phyloP scores from a whole-genome alignment of 2,329 filamentous ascomycete species.

The Diplodia seriata region DNA sequence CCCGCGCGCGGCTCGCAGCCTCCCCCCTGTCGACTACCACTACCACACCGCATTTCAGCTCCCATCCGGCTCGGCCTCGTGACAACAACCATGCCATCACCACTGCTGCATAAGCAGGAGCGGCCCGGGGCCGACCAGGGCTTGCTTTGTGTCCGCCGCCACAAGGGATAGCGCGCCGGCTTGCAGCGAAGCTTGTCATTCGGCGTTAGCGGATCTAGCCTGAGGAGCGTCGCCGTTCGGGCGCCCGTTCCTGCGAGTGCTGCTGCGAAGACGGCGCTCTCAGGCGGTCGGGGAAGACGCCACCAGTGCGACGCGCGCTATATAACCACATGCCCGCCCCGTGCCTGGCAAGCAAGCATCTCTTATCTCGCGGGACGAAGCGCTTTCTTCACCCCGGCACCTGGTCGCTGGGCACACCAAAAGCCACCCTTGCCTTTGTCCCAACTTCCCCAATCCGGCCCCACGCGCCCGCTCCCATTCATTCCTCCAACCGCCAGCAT shows the following conservation, averaged over 20 bases:
- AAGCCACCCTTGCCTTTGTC: constrained; percentile 16
- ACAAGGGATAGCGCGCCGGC: constrained; percentile 7
- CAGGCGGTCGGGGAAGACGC: background rate
- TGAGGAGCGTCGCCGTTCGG: background rate
- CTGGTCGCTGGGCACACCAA: background rate
- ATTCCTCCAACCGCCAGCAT: constrained; percentile 10
- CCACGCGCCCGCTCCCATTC: background rate
- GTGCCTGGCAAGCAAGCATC: background rate
- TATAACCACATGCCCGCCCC: background rate
- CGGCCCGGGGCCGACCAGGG: background rate
- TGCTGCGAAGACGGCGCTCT: background rate
- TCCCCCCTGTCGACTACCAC: background rate
- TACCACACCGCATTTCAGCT: constrained; percentile 10
- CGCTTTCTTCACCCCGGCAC: background rate
- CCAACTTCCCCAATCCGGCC: background rate
- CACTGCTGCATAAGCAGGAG: constrained; percentile 16
- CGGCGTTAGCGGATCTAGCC: constrained; percentile 12
- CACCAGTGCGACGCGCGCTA: constrained; percentile 9
- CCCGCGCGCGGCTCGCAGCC: background rate
- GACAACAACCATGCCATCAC: background rate
- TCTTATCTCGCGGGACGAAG: background rate
- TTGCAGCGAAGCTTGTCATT: constrained; percentile 22
- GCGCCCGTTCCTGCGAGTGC: background rate
- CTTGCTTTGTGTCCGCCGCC: constrained; percentile 12
- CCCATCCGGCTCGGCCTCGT: constrained; percentile 1